These are phyloP conservation scores for Emmonsia crescens DNA, from an alignment of 2,329 filamentous ascomycete species.

Conservation along the genomic window DNA sequence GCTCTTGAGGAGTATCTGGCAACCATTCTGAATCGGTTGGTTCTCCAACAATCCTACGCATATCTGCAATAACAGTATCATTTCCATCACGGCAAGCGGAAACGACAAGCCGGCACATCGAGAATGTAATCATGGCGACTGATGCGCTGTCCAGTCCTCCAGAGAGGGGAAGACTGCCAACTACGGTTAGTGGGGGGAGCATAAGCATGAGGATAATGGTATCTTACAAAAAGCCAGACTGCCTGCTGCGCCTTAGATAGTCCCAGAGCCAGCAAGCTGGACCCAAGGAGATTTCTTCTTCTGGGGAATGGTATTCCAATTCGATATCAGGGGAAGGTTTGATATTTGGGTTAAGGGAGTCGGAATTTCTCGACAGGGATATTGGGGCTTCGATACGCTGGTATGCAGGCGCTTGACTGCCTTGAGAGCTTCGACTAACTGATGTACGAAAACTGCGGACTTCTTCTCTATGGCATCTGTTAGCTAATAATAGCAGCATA, in stretches of 20 bases:
- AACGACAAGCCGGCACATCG: constrained; percentile 24
- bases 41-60: constrained; percentile 27
- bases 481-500: background rate
- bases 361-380: constrained; percentile 15
- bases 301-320: constrained; percentile 15
- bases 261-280: constrained; percentile 22
- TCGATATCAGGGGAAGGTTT: constrained; percentile 13
- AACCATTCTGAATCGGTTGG: constrained; percentile 25
- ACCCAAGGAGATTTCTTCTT: constrained; percentile 20
- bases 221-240: constrained; percentile 2
- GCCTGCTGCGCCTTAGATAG: constrained; percentile 19
- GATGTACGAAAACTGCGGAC: constrained; percentile 39
- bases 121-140: constrained; percentile 23
- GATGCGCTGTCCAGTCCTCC: constrained; percentile 26
- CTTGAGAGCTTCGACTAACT: constrained; percentile 21
- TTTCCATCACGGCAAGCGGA: constrained; percentile 19
- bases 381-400: constrained; percentile 22
- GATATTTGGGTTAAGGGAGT: constrained; percentile 10
- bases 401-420: constrained; percentile 16
- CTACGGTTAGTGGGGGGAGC: constrained; percentile 12
- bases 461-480: constrained; percentile 40
- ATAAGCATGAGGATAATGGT: background rate
- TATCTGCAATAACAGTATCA: constrained; percentile 18
- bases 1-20: constrained; percentile 47
- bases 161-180: constrained; percentile 24